Evolutionary conservation across 352 stramenopile species (phyloP), one percentile per base, ranked within the genome.

Genomic region (Phytopythium chamaehyphon): DNA sequence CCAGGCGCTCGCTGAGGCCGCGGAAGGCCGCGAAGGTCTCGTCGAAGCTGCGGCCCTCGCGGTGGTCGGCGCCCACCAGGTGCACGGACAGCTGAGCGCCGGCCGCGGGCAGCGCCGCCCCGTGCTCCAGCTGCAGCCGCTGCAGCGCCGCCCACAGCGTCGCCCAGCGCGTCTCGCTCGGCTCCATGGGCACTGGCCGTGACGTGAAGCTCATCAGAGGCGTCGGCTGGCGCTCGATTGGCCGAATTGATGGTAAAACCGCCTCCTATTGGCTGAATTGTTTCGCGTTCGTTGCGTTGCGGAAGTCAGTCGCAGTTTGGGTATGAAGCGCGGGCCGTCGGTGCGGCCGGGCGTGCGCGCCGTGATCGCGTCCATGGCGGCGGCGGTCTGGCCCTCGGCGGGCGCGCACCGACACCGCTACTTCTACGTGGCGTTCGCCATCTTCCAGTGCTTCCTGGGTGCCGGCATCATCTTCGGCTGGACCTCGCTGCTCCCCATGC

Each of bases 61-160:
- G 75, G 52, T 91, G 69, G 59, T 94, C 83, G 1, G 81, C 81
- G 14, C 83, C 83, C 2, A 92, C 59, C 19, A 94, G 56, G 47
- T 91, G 81, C 19, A 92, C 59, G 0, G 65, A 84, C 51, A 92
- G 56, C 18, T n/a, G 56, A 0, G 24, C 14, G n/a, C 23, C 21
- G 24, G 4, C 44, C 21, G 6, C 7, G 8, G 55, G 15, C 21
- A 58, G 54, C 19, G 5, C 33, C 6, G 37, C 10, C 3, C 16
- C 33, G 38, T 74, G 58, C 9, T 22, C 38, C 11, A 37, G 38
- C 40, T 67, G 38, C 22, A 77, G 62, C 0, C 68, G 64, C 26
- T 64, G 33, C 11, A 74, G 28, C 28, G 45, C 71, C 23, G 48
- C 68, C 15, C 63, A 51, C 12, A 77, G 64, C 56, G 68, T 77